These are phyloP conservation scores for Trichoderma erinaceum DNA, from an alignment of 495 filamentous ascomycete species.

Conservation along the genomic window DNA sequence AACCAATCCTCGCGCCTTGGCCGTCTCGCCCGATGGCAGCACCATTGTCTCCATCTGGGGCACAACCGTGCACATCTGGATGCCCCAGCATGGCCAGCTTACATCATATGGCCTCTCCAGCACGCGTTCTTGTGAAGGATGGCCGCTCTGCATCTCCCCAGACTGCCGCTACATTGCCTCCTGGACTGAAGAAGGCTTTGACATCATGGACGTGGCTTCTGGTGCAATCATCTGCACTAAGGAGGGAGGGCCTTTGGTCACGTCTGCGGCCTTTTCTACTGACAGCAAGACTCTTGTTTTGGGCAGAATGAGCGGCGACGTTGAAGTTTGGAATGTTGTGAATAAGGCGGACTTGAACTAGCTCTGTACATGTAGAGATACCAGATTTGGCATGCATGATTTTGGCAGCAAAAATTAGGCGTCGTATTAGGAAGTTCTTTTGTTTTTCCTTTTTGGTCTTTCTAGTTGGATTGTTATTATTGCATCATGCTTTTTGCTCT, in stretches of 20 bases:
- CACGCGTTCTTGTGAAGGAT: conserved; percentile 23
- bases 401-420: not conserved
- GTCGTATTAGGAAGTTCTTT: not conserved
- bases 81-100: conserved; percentile 19
- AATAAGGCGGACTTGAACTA: not conserved
- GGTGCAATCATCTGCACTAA: conserved; percentile 21
- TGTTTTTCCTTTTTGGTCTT: not conserved
- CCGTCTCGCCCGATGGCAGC: conserved; percentile 23
- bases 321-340: conserved; percentile 11
- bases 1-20: conserved; percentile 19
- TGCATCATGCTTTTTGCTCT: too few species aligned
- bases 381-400: not conserved
- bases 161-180: conserved; percentile 25
- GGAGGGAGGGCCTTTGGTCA: conserved; percentile 15
- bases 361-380: not conserved
- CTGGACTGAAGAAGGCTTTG: conserved; percentile 29
- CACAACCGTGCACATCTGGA: conserved; percentile 25
- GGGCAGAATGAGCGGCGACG: conserved; percentile 7
- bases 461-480: not conserved
- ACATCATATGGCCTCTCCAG: conserved; percentile 22
- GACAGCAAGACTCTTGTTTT: conserved; percentile 7
- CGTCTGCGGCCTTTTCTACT: conserved; percentile 15
- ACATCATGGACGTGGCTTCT: conserved; percentile 24
- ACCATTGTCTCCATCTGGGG: conserved; percentile 27
- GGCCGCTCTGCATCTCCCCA: conserved; percentile 29